A percentile compares a stretch with the other conserved stretches of the same genome.
These are phyloP conservation scores for Globisporangium uncinulatum DNA, from an alignment of 352 stramenopile genomes.

Conservation along the genomic window DNA sequence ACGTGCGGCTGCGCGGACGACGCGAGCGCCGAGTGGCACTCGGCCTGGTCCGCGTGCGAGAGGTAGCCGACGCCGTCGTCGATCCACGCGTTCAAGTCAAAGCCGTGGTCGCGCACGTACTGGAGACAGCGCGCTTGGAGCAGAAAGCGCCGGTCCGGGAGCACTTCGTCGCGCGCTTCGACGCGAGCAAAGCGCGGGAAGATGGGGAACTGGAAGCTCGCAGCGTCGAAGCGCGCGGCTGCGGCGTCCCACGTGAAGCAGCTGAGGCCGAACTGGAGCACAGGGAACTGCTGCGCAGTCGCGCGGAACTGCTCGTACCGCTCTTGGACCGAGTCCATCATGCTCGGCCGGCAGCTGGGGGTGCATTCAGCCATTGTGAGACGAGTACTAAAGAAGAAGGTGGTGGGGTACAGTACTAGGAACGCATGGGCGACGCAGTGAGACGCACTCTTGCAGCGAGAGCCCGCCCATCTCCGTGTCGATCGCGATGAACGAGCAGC, in stretches of 20 bases:
- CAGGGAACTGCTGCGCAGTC: slow-evolving; percentile 51
- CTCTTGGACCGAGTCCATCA: slow-evolving; percentile 70
- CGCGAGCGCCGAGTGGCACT: slow-evolving; percentile 16
- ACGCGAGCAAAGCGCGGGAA: slow-evolving; percentile 46
- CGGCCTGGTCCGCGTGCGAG: slow-evolving; percentile 48
- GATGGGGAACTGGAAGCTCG: slow-evolving; percentile 71
- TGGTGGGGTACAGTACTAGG: background rate
- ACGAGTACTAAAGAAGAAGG: background rate
- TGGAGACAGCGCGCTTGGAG: slow-evolving; percentile 69
- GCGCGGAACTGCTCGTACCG: slow-evolving; percentile 53
- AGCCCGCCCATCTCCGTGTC: slow-evolving; percentile 76
- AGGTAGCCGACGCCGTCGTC: slow-evolving; percentile 67
- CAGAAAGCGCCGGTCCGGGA: slow-evolving; percentile 54
- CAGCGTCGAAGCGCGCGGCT: slow-evolving; percentile 37
- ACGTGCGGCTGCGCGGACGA: slow-evolving; percentile 28
- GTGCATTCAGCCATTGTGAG: background rate
- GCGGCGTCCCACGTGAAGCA: slow-evolving; percentile 52
- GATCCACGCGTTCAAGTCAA: slow-evolving; percentile 76
- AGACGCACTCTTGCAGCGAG: slow-evolving; percentile 59
- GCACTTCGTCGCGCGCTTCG: slow-evolving; percentile 11
- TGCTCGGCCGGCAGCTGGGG: slow-evolving; percentile 36
- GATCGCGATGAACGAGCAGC: slow-evolving; percentile 62
- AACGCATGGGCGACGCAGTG: background rate
- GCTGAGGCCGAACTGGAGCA: slow-evolving; percentile 76
- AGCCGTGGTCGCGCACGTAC: slow-evolving; percentile 71